These are phyloP conservation scores for Cystofilobasidium ferigula DNA, from an alignment of 768 basidiomycete species.

Conservation along the genomic window DNA sequence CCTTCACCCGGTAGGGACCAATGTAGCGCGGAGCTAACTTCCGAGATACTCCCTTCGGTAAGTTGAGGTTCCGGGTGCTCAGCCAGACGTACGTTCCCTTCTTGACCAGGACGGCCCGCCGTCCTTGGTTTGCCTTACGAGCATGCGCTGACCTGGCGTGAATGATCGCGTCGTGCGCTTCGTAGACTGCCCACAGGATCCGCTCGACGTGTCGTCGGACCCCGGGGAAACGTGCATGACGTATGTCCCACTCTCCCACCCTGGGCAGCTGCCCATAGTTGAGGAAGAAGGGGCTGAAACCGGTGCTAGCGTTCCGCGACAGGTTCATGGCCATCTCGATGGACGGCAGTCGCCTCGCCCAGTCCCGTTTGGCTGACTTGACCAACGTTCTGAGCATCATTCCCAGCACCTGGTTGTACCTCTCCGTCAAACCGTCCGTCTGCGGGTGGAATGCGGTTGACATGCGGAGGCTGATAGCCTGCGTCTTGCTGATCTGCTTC, in stretches of 20 bases:
- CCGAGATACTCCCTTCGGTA: too few species aligned
- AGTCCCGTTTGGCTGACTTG: neutral
- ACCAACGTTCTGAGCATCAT: neutral
- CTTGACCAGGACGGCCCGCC: too few species aligned
- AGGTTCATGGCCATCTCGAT: neutral
- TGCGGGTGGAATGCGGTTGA: slow-evolving; percentile 44
- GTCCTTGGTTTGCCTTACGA: too few species aligned
- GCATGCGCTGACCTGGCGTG: too few species aligned
- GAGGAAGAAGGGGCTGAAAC: neutral
- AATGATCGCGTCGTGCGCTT: too few species aligned
- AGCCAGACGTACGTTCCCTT: too few species aligned
- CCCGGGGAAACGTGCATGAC: neutral
- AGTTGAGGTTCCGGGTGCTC: too few species aligned
- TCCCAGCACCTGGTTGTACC: neutral
- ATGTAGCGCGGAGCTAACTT: too few species aligned
- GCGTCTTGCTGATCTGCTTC: slow-evolving; percentile 36
- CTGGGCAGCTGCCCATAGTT: neutral
- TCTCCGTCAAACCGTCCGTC: slow-evolving; percentile 42
- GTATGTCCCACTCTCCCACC: neutral
- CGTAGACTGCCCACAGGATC: too few species aligned
- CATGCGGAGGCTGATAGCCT: slow-evolving; percentile 37
- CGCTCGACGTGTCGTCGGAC: neutral
- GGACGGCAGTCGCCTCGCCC: neutral
- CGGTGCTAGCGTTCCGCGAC: neutral
- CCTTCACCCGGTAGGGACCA: too few species aligned